These are phyloP conservation scores for Brassica balearica DNA, from an alignment of 441 rosid genomes.

Conservation along the genomic window DNA sequence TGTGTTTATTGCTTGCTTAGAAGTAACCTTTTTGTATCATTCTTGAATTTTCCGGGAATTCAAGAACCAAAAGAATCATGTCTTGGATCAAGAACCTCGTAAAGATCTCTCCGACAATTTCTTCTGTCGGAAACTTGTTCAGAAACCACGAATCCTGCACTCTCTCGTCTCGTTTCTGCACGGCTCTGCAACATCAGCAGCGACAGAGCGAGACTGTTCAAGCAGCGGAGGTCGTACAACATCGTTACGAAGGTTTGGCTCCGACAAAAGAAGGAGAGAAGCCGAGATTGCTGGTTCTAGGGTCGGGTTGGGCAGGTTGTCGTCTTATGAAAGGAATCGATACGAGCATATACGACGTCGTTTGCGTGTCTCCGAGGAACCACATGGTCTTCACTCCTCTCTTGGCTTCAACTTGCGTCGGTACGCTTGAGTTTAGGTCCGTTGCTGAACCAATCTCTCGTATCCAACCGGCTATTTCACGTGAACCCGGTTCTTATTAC, in stretches of 20 bases:
- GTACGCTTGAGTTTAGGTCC: conserved; percentile 92
- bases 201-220: conserved; percentile 27
- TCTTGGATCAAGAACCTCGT: conserved; percentile 52
- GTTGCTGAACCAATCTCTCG: conserved; percentile 86
- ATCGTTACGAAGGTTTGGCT: conserved; percentile 51
- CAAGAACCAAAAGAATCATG: conserved; percentile 43
- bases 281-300: conserved; percentile 82
- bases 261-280: conserved; percentile 72
- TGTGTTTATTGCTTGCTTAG: conserved; percentile 8
- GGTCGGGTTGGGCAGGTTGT: conserved; percentile 98
- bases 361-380: conserved; percentile 90
- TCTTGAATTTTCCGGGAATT: background rate
- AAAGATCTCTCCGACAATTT: conserved; percentile 43
- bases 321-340: conserved; percentile 85
- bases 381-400: conserved; percentile 98
- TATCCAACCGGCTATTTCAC: conserved; percentile 80
- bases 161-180: conserved; percentile 57
- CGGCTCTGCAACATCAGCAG: conserved; percentile 34
- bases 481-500: conserved; percentile 79
- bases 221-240: conserved; percentile 21
- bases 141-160: conserved; percentile 39
- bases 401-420: conserved; percentile 94
- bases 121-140: conserved; percentile 40
- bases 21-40: background rate
- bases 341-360: conserved; percentile 76